These are phyloP conservation scores for Gentiana dahurica DNA, from an alignment of 257 asterid species.

Conservation along the genomic window DNA sequence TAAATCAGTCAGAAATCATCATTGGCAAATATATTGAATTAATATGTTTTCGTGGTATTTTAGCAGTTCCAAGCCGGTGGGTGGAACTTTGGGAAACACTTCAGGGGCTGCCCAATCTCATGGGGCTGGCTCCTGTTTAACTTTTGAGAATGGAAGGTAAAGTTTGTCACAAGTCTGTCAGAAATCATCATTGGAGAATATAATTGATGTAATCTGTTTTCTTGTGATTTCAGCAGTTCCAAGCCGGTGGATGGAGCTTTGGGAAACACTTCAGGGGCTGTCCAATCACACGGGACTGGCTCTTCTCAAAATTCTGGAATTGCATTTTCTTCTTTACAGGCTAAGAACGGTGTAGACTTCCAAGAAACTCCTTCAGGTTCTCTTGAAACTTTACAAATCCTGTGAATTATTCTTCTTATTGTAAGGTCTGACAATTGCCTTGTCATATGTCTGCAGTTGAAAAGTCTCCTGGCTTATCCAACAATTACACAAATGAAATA, in stretches of 20 bases:
- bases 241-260: conserved; percentile 17
- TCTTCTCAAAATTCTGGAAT: conserved; percentile 17
- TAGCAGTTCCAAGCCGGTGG: conserved; percentile 23
- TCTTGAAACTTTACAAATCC: conserved; percentile 8
- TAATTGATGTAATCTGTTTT: neutral
- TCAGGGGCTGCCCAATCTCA: conserved; percentile 11
- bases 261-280: conserved; percentile 11
- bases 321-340: conserved; percentile 16
- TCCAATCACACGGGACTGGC: conserved; percentile 9
- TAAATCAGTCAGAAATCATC: neutral
- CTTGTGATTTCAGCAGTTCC: conserved; percentile 18
- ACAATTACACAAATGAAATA: conserved; percentile 10
- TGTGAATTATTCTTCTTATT: conserved; percentile 11
- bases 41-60: conserved; percentile 1
- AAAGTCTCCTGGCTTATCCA: conserved; percentile 13
- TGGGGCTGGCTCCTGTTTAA: conserved; percentile 3
- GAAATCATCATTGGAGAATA: neutral
- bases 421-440: conserved; percentile 2
- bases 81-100: conserved; percentile 13
- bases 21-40: neutral
- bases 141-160: conserved; percentile 25
- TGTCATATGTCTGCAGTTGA: conserved; percentile 4
- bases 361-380: conserved; percentile 12
- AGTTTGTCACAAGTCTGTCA: conserved; percentile 4
- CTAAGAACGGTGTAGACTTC: conserved; percentile 11